phyloP scores from a whole-genome alignment of 352 stramenopile genomes.

The Plasmopara muralis region DNA sequence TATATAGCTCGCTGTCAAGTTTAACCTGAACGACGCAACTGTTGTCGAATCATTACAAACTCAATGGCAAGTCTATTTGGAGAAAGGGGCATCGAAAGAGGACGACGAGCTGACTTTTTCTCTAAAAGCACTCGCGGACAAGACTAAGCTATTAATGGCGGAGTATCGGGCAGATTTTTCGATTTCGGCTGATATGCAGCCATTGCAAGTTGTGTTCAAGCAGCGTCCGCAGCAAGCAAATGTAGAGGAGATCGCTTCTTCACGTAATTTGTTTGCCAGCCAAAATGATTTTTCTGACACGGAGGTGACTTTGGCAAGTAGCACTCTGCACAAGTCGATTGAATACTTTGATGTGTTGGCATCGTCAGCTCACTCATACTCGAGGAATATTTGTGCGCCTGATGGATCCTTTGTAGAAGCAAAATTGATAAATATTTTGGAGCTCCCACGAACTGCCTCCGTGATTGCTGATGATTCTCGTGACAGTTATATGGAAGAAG shows the following conservation, averaged over 20 bases:
- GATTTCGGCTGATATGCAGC: constrained; percentile 27
- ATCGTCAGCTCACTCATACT: constrained; percentile 47
- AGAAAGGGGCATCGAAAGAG: constrained; percentile 13
- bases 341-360: constrained; percentile 68
- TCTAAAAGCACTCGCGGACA: constrained; percentile 43
- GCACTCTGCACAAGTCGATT: constrained; percentile 35
- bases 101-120: constrained; percentile 31
- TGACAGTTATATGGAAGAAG: constrained; percentile 50
- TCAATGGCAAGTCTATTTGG: constrained; percentile 41
- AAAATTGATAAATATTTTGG: constrained; percentile 55
- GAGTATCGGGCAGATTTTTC: constrained; percentile 33
- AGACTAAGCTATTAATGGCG: constrained; percentile 44
- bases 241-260: constrained; percentile 13
- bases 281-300: constrained; percentile 23
- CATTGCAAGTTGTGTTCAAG: constrained; percentile 82
- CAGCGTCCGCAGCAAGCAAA: constrained; percentile 55
- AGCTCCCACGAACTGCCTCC: constrained; percentile 28
- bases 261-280: constrained; percentile 24
- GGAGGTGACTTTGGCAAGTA: constrained; percentile 35
- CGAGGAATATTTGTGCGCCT: constrained; percentile 58
- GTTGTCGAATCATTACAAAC: constrained; percentile 43
- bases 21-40: constrained; percentile 56
- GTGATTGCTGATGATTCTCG: constrained; percentile 54
- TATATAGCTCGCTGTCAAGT: constrained; percentile 61
- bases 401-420: constrained; percentile 73